phyloP scores from a whole-genome alignment of 352 stramenopile genomes.

The Globisporangium ultimum region DNA sequence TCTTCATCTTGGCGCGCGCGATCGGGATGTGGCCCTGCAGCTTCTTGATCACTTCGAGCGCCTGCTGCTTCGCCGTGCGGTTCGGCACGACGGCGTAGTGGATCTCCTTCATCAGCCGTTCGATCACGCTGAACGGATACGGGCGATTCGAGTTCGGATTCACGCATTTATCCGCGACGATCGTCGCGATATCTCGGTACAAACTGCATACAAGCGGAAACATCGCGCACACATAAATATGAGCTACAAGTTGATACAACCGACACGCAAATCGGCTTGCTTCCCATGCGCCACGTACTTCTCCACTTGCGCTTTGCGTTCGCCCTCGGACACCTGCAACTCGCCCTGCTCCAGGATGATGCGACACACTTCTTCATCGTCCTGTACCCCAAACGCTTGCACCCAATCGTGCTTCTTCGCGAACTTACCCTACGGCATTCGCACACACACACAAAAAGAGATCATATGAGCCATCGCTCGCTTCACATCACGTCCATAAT shows the following conservation, averaged over 20 bases:
- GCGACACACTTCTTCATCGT: constrained; percentile 90
- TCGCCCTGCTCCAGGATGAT: constrained; percentile 96
- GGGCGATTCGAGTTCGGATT: constrained; percentile 94
- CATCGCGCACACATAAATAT: neutral
- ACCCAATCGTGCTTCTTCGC: constrained; percentile 93
- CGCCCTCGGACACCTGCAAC: constrained; percentile 96
- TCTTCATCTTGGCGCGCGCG: constrained; percentile 96
- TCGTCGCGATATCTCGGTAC: constrained; percentile 94
- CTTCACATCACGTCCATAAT: neutral
- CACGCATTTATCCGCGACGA: constrained; percentile 97
- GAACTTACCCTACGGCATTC: constrained; percentile 84
- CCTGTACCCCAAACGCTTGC: constrained; percentile 92
- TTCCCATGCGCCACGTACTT: constrained; percentile 37
- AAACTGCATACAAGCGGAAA: constrained; percentile 45
- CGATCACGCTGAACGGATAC: constrained; percentile 96
- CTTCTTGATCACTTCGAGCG: constrained; percentile 96
- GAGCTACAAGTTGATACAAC: too few species aligned
- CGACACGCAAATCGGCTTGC: too few species aligned
- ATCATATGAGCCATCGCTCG: neutral
- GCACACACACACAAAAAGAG: neutral
- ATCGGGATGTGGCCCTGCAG: constrained; percentile 93
- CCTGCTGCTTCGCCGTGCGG: constrained; percentile 94
- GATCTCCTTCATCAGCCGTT: constrained; percentile 95
- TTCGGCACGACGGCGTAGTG: constrained; percentile 95
- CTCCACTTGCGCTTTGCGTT: constrained; percentile 91